phyloP scores from a whole-genome alignment of 371 early-diverging fungal species.

The Rhizomucor miehei region DNA sequence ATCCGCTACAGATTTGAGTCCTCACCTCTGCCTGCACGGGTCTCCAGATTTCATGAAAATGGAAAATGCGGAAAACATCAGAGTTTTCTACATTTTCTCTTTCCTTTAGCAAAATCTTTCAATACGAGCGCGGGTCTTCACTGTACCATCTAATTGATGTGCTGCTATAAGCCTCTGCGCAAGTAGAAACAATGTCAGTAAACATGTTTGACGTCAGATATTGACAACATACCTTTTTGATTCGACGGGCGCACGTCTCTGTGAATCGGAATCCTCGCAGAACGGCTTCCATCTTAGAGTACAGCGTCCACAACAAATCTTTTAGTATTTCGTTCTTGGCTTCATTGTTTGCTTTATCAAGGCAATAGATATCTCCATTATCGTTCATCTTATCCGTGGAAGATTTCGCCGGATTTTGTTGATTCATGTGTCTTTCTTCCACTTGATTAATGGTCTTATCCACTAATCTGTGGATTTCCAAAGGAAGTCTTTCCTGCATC shows the following conservation, averaged over 20 bases:
- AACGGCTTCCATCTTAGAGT: conserved; percentile 79
- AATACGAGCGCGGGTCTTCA: neutral
- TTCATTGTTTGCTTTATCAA: conserved; percentile 47
- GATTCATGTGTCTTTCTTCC: conserved; percentile 49
- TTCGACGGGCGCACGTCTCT: conserved; percentile 42
- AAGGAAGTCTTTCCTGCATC: conserved; percentile 67
- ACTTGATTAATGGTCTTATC: conserved; percentile 87
- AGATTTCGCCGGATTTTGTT: neutral
- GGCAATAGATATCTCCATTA: conserved; percentile 37
- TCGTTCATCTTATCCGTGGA: conserved; percentile 22
- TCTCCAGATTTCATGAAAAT: conserved; percentile 65
- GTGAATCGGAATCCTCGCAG: conserved; percentile 81
- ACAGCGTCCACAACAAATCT: conserved; percentile 79
- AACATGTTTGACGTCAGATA: neutral
- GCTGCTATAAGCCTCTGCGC: conserved; percentile 20
- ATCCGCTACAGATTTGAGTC: neutral
- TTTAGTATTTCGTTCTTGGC: conserved; percentile 70
- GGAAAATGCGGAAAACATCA: conserved; percentile 34
- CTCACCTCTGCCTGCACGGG: conserved; percentile 66
- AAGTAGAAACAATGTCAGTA: neutral
- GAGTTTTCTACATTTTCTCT: conserved; percentile 9
- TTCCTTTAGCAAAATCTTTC: neutral
- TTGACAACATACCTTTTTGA: conserved; percentile 43
- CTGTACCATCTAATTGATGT: conserved; percentile 17
- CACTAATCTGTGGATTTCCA: conserved; percentile 85